These are phyloP conservation scores for Nematocida sp. DNA, from an alignment of 371 early-diverging fungal genomes.

Conservation along the genomic window DNA sequence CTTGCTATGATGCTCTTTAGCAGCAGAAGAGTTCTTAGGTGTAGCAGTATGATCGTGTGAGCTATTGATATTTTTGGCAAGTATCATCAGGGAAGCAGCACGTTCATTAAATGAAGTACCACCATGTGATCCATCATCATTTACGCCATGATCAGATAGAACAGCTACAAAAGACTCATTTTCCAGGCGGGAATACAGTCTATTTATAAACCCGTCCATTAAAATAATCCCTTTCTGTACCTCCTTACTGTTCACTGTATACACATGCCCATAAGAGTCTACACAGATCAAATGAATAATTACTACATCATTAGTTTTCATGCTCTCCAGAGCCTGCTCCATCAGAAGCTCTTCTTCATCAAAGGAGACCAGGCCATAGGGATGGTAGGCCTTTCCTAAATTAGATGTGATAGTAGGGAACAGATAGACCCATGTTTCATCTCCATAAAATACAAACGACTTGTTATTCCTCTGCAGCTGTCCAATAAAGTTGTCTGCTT, in stretches of 20 bases:
- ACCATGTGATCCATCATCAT: constrained; percentile 90
- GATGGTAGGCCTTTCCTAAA: constrained; percentile 35
- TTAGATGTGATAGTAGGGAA: constrained; percentile 51
- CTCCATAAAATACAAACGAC: constrained; percentile 60
- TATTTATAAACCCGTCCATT: constrained; percentile 72
- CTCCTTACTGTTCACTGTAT: constrained; percentile 67
- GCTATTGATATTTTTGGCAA: constrained; percentile 43
- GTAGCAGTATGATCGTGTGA: neutral
- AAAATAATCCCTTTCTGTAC: constrained; percentile 75
- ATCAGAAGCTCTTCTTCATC: constrained; percentile 52
- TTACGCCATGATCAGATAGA: constrained; percentile 98
- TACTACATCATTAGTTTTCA: constrained; percentile 14
- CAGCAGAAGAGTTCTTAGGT: too few species aligned
- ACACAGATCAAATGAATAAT: constrained; percentile 40
- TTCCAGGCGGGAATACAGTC: constrained; percentile 69
- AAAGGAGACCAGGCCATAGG: constrained; percentile 30
- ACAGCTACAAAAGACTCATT: constrained; percentile 77
- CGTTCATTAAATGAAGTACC: constrained; percentile 77
- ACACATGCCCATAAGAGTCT: constrained; percentile 62
- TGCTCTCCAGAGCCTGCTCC: constrained; percentile 21
- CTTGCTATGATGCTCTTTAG: too few species aligned
- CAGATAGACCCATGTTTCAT: constrained; percentile 59
- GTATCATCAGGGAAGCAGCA: constrained; percentile 55
- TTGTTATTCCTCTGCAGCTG: constrained; percentile 11
- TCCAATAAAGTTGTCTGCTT: constrained; percentile 51